phyloP scores from a whole-genome alignment of 75 land plant species.

The Sequoia sempervirens region DNA sequence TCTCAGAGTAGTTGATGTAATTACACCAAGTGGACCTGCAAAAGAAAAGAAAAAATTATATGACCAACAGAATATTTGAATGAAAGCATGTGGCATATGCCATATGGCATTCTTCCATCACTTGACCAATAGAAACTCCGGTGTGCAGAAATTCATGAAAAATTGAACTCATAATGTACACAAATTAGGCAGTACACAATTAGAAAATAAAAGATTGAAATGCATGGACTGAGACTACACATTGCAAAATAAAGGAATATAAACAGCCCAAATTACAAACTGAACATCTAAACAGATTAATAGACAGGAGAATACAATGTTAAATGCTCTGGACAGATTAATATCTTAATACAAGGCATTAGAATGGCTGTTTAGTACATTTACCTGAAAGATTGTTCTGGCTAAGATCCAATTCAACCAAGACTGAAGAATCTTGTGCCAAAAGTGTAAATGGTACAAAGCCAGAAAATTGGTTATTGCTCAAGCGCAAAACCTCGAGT shows the following conservation, averaged over 20 bases:
- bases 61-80: background rate
- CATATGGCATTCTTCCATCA: background rate
- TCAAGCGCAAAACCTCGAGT: constrained; percentile 61
- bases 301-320: background rate
- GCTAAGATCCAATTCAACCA: constrained; percentile 85
- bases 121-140: background rate
- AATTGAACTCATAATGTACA: background rate
- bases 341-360: background rate
- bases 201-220: background rate
- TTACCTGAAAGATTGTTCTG: constrained; percentile 90
- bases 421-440: constrained; percentile 57
- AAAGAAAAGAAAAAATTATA: background rate
- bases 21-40: constrained; percentile 53
- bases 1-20: constrained; percentile 64
- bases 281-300: background rate
- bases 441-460: constrained; percentile 70
- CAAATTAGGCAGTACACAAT: background rate
- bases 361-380: background rate
- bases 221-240: background rate
- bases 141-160: background rate
- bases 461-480: constrained; percentile 71
- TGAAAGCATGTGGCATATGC: background rate
- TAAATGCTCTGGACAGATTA: background rate
- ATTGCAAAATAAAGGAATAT: background rate
- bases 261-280: background rate